Percentiles rank a stretch among this genome's conserved stretches.
Conservation (phyloP, 257 asterid species). For the Solanum acaule region DNA sequence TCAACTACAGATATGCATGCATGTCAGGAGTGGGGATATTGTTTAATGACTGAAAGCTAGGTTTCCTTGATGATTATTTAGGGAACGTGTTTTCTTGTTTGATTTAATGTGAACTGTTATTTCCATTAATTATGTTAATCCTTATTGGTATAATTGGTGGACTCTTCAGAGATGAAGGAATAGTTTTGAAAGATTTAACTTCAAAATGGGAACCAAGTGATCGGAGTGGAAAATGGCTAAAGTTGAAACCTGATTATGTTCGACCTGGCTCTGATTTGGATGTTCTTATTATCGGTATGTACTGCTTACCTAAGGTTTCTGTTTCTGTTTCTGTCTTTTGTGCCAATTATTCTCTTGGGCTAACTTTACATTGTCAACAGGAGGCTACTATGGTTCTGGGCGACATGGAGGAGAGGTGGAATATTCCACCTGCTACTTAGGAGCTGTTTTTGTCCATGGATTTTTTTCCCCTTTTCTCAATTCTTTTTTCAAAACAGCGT, state of each 20-base stretch:
- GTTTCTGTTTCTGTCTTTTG: slow-evolving; percentile 4
- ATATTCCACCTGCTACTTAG: slow-evolving; percentile 1
- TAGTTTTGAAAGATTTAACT: slow-evolving; percentile 76
- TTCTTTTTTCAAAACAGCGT: neutral
- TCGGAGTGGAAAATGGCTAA: slow-evolving; percentile 96
- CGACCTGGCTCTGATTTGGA: slow-evolving; percentile 92
- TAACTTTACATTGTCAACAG: slow-evolving; percentile 29
- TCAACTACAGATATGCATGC: neutral
- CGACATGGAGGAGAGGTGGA: slow-evolving; percentile 94
- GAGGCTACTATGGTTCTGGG: slow-evolving; percentile 99
- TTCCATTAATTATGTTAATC: slow-evolving; percentile 1
- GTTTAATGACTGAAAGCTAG: neutral
- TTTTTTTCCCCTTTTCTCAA: neutral
- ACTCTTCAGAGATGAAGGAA: slow-evolving; percentile 76
- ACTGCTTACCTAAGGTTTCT: slow-evolving; percentile 1
- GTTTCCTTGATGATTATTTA: slow-evolving; percentile 7
- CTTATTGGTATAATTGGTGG: slow-evolving; percentile 4
- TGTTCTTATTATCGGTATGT: slow-evolving; percentile 77
- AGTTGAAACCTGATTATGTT: slow-evolving; percentile 89
- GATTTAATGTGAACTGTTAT: slow-evolving; percentile 1
- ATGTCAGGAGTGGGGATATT: neutral
- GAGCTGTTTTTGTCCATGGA: neutral
- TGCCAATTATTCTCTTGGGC: neutral
- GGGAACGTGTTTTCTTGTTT: slow-evolving; percentile 4
- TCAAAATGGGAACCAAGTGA: slow-evolving; percentile 99